phyloP scores from a whole-genome alignment of 495 filamentous ascomycete species.

The Evernia prunastri region DNA sequence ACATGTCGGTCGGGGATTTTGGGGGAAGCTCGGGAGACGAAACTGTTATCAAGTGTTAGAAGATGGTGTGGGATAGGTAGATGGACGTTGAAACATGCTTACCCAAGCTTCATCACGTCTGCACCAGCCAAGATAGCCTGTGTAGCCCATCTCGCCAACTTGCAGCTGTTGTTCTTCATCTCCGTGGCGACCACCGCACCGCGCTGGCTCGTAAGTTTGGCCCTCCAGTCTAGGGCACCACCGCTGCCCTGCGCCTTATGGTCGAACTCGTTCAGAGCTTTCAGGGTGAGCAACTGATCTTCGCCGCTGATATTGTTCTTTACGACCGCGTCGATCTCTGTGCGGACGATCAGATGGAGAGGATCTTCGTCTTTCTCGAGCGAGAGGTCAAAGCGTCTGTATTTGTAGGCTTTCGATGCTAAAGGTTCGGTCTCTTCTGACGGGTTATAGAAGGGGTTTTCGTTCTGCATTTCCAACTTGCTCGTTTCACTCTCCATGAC shows the following conservation, averaged over 20 bases:
- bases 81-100: constrained; percentile 28
- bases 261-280: constrained; percentile 98
- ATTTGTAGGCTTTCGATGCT: constrained; percentile 95
- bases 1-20: constrained; percentile 86
- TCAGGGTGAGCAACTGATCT: constrained; percentile 83
- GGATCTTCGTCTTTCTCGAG: constrained; percentile 87
- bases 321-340: constrained; percentile 91
- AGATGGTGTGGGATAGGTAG: not conserved
- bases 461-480: constrained; percentile 75
- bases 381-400: constrained; percentile 91
- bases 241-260: constrained; percentile 92
- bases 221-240: constrained; percentile 90
- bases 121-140: constrained; percentile 94
- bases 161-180: constrained; percentile 99
- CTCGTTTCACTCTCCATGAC: constrained; percentile 69
- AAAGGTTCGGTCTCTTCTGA: constrained; percentile 86
- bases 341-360: constrained; percentile 83
- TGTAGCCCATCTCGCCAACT: constrained; percentile 93
- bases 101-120: constrained; percentile 96
- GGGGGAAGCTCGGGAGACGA: constrained; percentile 88
- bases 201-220: constrained; percentile 84
- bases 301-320: constrained; percentile 86
- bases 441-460: constrained; percentile 97
- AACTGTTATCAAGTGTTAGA: constrained; percentile 45
- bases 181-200: constrained; percentile 97